Percentiles rank a stretch among this genome's conserved stretches.
phyloP scores from a whole-genome alignment of 768 basidiomycete genomes.

The Asterophora parasitica region DNA sequence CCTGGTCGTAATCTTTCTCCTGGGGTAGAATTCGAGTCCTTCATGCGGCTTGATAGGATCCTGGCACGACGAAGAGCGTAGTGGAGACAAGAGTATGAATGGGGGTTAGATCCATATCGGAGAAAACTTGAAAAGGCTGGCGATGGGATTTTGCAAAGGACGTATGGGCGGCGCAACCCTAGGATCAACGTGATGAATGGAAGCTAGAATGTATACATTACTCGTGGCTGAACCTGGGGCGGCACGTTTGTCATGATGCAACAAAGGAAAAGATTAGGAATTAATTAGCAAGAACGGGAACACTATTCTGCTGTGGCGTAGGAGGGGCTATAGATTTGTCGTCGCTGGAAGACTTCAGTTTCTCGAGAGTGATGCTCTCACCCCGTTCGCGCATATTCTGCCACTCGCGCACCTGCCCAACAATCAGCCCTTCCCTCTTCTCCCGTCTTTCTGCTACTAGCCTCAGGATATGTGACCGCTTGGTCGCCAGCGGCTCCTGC shows the following conservation, averaged over 20 bases:
- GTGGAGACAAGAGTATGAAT: constrained; percentile 9
- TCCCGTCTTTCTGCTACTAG: constrained; percentile 38
- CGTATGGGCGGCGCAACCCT: no score
- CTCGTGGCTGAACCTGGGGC: neutral
- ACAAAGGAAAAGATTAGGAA: neutral
- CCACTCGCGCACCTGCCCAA: constrained; percentile 30
- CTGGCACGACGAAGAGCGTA: constrained; percentile 20
- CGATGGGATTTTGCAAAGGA: constrained; percentile 13
- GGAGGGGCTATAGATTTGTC: neutral
- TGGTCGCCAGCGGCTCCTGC: constrained; percentile 37
- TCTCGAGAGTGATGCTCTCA: constrained; percentile 20
- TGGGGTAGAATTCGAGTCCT: constrained; percentile 31
- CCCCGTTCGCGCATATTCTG: constrained; percentile 30
- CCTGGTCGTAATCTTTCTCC: constrained; percentile 23
- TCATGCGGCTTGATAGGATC: constrained; percentile 21
- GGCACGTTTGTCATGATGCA: constrained; percentile 2
- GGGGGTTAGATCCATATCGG: constrained; percentile 8
- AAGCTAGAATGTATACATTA: constrained; percentile 1
- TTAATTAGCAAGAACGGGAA: constrained; percentile 5
- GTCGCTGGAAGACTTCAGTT: constrained; percentile 3
- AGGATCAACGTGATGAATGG: no score
- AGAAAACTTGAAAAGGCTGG: no score
- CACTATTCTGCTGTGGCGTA: constrained; percentile 2
- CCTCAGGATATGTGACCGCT: constrained; percentile 41
- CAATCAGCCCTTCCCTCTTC: constrained; percentile 35